Evolutionary conservation across 1,284 basidiomycete species (phyloP).

Genomic region (Chondrostereum purpureum): DNA sequence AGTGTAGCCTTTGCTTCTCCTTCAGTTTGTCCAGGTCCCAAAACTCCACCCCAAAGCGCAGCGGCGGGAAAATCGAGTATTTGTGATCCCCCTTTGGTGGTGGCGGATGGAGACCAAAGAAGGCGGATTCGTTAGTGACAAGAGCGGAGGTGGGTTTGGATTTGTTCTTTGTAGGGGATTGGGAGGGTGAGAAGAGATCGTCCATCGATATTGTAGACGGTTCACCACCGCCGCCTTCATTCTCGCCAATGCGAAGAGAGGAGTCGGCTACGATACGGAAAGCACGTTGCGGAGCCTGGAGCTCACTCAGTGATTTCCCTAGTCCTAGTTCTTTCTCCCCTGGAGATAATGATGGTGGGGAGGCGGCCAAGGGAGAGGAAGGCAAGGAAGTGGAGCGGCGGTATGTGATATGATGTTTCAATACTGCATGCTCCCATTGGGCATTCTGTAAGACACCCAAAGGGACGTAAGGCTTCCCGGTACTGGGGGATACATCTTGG

Average conservation of each 20-base stretch:
- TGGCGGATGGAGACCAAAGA: conserved; percentile 58
- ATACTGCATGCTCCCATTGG: conserved; percentile 67
- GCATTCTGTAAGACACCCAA: conserved; percentile 65
- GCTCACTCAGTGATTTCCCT: conserved; percentile 41
- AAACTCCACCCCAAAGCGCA: conserved; percentile 84
- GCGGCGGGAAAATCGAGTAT: conserved; percentile 62
- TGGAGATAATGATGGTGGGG: conserved; percentile 32
- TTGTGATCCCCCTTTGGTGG: conserved; percentile 32
- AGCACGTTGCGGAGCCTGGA: conserved; percentile 26
- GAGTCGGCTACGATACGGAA: conserved; percentile 50
- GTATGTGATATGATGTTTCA: conserved; percentile 51
- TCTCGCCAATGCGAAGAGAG: conserved; percentile 77
- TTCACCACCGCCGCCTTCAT: conserved; percentile 32
- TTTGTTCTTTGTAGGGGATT: conserved; percentile 20
- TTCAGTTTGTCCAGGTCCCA: conserved; percentile 80
- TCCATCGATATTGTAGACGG: conserved; percentile 36
- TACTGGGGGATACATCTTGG: conserved; percentile 65
- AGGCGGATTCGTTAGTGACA: conserved; percentile 43
- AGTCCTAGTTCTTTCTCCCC: conserved; percentile 60
- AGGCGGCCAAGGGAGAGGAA: conserved; percentile 24
- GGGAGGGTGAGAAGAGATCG: conserved; percentile 36
- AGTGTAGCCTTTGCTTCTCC: conserved; percentile 78
- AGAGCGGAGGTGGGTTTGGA: conserved; percentile 20
- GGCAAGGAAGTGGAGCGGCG: conserved; percentile 21
- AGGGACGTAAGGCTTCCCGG: conserved; percentile 64